phyloP scores from a whole-genome alignment of 371 early-diverging fungal species.

The Hamiltosporidium tvaerminnensis region DNA sequence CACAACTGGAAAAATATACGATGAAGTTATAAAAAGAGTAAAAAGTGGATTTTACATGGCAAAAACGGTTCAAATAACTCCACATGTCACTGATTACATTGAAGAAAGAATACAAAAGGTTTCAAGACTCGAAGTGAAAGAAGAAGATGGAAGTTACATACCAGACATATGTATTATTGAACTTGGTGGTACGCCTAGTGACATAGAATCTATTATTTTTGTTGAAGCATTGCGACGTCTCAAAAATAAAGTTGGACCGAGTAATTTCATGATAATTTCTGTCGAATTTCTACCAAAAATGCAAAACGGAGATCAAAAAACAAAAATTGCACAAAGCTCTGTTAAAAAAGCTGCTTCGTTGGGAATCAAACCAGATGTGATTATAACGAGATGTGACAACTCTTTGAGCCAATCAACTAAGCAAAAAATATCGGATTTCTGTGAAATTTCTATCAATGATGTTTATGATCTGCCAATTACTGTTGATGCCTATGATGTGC shows the following conservation, averaged over 20 bases:
- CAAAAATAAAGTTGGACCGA: constrained; percentile 84
- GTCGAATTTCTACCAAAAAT: constrained; percentile 88
- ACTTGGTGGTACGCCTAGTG: constrained; percentile 94
- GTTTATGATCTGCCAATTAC: constrained; percentile 81
- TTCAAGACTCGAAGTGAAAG: constrained; percentile 64
- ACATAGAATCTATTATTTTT: constrained; percentile 90
- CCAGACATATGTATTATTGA: constrained; percentile 95
- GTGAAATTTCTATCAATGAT: constrained; percentile 74
- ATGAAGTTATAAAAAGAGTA: constrained; percentile 74
- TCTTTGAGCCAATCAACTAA: constrained; percentile 64
- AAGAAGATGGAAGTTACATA: constrained; percentile 57
- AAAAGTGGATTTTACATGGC: constrained; percentile 85
- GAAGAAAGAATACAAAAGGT: constrained; percentile 88
- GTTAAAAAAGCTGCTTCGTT: constrained; percentile 78
- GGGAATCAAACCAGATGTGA: constrained; percentile 81
- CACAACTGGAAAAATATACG: constrained; percentile 91
- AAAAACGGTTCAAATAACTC: constrained; percentile 92
- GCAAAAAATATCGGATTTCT: constrained; percentile 85
- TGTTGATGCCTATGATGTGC: constrained; percentile 80
- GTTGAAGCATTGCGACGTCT: constrained; percentile 95
- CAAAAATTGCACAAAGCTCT: constrained; percentile 87
- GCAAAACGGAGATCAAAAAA: constrained; percentile 89
- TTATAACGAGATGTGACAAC: constrained; percentile 75
- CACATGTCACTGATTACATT: constrained; percentile 85
- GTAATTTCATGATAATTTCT: constrained; percentile 82